phyloP scores from a whole-genome alignment of 139 green algal genomes.

The Marvania coccoides region DNA sequence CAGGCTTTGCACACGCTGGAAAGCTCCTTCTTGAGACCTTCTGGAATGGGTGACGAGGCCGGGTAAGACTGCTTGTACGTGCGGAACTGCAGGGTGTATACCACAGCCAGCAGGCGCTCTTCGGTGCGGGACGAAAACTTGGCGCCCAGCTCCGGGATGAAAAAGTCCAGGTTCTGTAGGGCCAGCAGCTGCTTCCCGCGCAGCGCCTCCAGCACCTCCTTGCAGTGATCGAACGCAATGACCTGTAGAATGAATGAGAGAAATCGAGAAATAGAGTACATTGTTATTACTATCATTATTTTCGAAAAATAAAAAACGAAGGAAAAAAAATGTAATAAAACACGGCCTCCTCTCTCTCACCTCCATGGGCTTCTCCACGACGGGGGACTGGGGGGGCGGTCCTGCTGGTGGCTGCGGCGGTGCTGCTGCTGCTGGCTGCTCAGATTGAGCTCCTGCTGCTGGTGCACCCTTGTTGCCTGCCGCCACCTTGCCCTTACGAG shows the following conservation, averaged over 20 bases:
- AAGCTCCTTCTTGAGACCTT: conserved; percentile 77
- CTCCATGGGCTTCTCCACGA: conserved; percentile 44
- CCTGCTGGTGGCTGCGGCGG: neutral
- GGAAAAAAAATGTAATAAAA: too few relatives aligned
- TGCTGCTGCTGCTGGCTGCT: neutral
- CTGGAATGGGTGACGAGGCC: conserved; percentile 56
- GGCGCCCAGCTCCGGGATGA: conserved; percentile 41
- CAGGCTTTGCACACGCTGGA: conserved; percentile 72
- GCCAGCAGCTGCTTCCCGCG: conserved; percentile 25
- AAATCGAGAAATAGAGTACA: neutral
- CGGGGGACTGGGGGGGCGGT: conserved; percentile 2
- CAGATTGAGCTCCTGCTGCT: neutral
- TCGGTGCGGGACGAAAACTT: conserved; percentile 77
- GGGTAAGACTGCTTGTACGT: conserved; percentile 76
- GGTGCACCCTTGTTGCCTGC: neutral
- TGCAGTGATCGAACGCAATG: conserved; percentile 26
- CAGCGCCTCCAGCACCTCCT: conserved; percentile 71
- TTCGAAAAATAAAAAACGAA: too few relatives aligned
- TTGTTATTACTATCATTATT: too few relatives aligned
- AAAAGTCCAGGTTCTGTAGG: conserved; percentile 27
- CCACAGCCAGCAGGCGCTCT: conserved; percentile 89
- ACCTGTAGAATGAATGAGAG: neutral
- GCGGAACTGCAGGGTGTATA: conserved; percentile 86
- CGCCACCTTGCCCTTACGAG: neutral
- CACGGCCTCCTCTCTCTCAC: too few relatives aligned